Conservation (phyloP, 805 yeast species). For the Jamesozyma lodderae region DNA sequence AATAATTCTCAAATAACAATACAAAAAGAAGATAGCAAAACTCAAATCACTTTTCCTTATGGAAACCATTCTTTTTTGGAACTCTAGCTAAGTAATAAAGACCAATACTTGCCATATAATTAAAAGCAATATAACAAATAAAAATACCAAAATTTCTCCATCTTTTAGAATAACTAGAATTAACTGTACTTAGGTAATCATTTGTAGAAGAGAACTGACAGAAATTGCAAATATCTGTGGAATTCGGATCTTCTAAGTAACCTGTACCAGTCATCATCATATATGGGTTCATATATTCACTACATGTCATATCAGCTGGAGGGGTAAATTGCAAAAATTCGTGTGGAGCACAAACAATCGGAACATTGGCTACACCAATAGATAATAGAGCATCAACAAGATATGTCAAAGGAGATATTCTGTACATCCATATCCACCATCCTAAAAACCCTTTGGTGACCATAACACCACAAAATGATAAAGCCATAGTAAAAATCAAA, state of each 20-base stretch:
- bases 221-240: conserved; percentile 46
- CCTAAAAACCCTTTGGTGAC: conserved; percentile 48
- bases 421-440: conserved; percentile 74
- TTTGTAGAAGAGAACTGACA: conserved; percentile 53
- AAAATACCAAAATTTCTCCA: conserved; percentile 60
- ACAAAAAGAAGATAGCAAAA: too few relatives aligned
- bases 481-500: conserved; percentile 49
- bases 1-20: too few relatives aligned
- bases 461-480: conserved; percentile 75
- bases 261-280: conserved; percentile 35
- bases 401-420: conserved; percentile 63
- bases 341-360: conserved; percentile 37
- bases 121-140: conserved; percentile 41
- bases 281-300: conserved; percentile 38
- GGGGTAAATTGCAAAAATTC: conserved; percentile 46
- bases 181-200: conserved; percentile 42
- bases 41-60: too few relatives aligned
- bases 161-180: conserved; percentile 31
- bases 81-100: conserved; percentile 64
- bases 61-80: conserved; percentile 48
- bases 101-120: conserved; percentile 33
- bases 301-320: conserved; percentile 51
- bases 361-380: conserved; percentile 44
- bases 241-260: conserved; percentile 36
- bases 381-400: conserved; percentile 47